Base-by-base conservation (phyloP, 352 stramenopile genomes). In the Peronospora belbahrii region DNA sequence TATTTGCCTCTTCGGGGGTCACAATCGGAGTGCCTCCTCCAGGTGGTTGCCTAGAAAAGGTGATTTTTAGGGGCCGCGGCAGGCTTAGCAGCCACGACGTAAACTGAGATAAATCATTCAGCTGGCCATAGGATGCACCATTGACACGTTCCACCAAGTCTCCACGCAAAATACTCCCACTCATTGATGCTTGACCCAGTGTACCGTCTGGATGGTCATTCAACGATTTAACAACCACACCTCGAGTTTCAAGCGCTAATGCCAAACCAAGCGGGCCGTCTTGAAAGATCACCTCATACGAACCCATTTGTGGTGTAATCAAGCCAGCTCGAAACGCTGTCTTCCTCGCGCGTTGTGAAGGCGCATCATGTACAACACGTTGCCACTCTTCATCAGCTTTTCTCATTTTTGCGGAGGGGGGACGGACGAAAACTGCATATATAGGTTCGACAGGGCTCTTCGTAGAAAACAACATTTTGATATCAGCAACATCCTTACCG, bases 41-140 rank as follows among this genome's bases (percentile, higher is more conserved):
- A 45, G 18, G 43, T 6, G 46, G 39, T 40, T 69, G 63, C 38
- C 68, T 64, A 0, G 74, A 85, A 46, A 90, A 87, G 2, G 47
- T 69, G 9, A 90, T 81, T 40, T 68, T 68, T 7, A 90, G 42
- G 6, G 82, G 82, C 5, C 82, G 74, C 23, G 74, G 70, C 10
- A 90, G 55, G 6, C 59, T 67, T n/a, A 87, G 57, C 28, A 93
- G 44, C 34, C 56, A 74, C 5, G 79, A 70, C 3, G 82, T 93
- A 32, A 93, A 93, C 55, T 93, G 76, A 18, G 74, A 88, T 22
- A 93, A 52, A 62, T 90, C 79, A 9, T 49, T 71, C 13, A 93
- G 44, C 14, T 65, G 35, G 6, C 82, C 82, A 35, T 87, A 85
- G 0, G 46, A 34, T 18, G 76, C 66, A 13, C 68, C 78, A 47